These are phyloP conservation scores for Platanthera guangdongensis DNA, from an alignment of 106 monocot genomes.

Conservation along the genomic window DNA sequence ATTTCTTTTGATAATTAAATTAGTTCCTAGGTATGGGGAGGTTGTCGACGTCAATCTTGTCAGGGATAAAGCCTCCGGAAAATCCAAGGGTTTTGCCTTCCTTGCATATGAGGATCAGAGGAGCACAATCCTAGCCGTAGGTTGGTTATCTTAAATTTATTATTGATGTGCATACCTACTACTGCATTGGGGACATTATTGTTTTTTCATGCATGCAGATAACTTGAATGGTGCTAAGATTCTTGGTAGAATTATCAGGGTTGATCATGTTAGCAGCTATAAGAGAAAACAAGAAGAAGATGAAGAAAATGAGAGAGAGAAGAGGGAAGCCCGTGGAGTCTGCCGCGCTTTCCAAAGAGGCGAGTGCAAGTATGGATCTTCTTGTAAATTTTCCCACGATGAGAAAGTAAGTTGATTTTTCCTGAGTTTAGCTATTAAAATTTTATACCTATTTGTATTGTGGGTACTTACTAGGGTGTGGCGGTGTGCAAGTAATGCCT, in stretches of 20 bases:
- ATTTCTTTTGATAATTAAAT: not conserved
- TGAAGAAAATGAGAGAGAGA: conserved; percentile 48
- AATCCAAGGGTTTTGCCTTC: conserved; percentile 90
- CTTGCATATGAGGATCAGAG: conserved; percentile 93
- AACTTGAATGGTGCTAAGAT: conserved; percentile 89
- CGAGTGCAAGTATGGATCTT: conserved; percentile 72
- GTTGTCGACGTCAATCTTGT: conserved; percentile 90
- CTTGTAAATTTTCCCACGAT: conserved; percentile 92
- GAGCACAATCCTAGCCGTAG: conserved; percentile 91
- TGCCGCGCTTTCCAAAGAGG: conserved; percentile 86
- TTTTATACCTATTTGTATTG: too few species aligned
- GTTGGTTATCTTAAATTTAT: conserved; percentile 22
- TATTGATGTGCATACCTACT: not conserved
- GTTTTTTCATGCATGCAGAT: conserved; percentile 25
- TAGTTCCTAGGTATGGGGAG: conserved; percentile 71
- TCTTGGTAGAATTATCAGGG: conserved; percentile 67
- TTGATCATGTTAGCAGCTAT: conserved; percentile 84
- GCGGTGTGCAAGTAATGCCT: too few species aligned
- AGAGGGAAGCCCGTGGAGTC: conserved; percentile 73
- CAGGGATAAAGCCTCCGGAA: conserved; percentile 86
- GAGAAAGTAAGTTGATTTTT: conserved; percentile 38
- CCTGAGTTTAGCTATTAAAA: too few species aligned
- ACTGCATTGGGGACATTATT: not conserved
- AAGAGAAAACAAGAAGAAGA: conserved; percentile 88
- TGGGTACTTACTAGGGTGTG: too few species aligned